Conservation (phyloP, 148 eudicot species). For the Camellia granthamiana region DNA sequence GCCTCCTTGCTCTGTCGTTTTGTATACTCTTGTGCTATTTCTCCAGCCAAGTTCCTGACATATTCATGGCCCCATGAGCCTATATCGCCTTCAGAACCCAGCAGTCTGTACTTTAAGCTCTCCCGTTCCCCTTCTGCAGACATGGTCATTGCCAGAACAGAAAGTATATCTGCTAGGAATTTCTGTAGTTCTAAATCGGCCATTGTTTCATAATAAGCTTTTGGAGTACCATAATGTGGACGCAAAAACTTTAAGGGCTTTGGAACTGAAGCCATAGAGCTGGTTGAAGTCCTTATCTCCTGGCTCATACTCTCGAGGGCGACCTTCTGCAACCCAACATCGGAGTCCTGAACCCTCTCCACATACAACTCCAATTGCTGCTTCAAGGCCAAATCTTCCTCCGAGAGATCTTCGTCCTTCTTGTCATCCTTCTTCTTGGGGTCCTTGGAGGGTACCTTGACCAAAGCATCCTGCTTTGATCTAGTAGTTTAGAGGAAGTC, state of each 20-base stretch:
- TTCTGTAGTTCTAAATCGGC: conserved; percentile 68
- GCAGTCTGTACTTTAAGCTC: conserved; percentile 81
- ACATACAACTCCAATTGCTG: conserved; percentile 87
- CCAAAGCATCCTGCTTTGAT: no score
- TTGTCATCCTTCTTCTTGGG: conserved; percentile 23
- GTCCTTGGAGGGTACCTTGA: conserved; percentile 42
- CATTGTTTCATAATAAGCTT: conserved; percentile 68
- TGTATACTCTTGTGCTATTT: no score
- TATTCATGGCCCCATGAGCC: conserved; percentile 99
- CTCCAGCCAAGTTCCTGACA: no score
- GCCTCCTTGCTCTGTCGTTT: no score
- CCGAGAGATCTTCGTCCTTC: conserved; percentile 45
- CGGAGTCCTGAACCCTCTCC: conserved; percentile 81
- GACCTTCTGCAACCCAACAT: conserved; percentile 62
- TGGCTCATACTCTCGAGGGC: conserved; percentile 99
- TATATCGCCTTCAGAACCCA: conserved; percentile 94
- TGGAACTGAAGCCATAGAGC: conserved; percentile 98
- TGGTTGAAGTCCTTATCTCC: conserved; percentile 86
- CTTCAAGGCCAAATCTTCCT: conserved; percentile 93
- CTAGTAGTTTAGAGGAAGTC: no score
- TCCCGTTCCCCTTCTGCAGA: conserved; percentile 95
- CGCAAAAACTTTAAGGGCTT: conserved; percentile 93
- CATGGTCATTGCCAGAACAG: conserved; percentile 97
- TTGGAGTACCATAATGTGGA: conserved; percentile 87
- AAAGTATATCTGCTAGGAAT: conserved; percentile 87